These are phyloP conservation scores for Paramecium biaurelia DNA, from an alignment of 73 alveolate genomes.

Conservation along the genomic window DNA sequence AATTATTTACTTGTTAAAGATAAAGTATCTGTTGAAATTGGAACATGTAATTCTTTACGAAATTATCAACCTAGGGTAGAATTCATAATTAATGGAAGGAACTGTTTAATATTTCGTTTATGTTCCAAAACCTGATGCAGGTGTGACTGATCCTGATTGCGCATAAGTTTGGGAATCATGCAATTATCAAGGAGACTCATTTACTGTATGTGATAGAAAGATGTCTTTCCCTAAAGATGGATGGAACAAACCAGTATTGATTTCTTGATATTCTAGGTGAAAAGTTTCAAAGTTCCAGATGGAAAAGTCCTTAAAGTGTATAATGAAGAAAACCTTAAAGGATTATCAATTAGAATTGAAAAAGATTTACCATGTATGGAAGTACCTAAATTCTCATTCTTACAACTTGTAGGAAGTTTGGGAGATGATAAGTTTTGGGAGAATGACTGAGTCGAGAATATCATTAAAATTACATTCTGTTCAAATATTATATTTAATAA, in stretches of 20 bases:
- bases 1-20: not conserved
- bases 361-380: conserved; percentile 43
- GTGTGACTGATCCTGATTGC: not conserved
- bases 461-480: not conserved
- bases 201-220: conserved; percentile 31
- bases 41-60: not conserved
- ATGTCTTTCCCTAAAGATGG: conserved; percentile 51
- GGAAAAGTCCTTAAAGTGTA: conserved; percentile 25
- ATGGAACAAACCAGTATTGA: conserved; percentile 48
- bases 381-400: conserved; percentile 38
- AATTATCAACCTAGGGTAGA: not conserved
- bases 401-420: conserved; percentile 3
- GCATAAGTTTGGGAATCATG: conserved; percentile 31
- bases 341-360: conserved; percentile 46
- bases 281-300: conserved; percentile 46
- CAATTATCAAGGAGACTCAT: conserved; percentile 41
- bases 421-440: conserved; percentile 26
- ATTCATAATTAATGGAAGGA: not conserved
- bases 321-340: not conserved
- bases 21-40: not conserved
- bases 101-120: not conserved
- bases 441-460: not conserved
- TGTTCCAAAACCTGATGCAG: conserved; percentile 2
- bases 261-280: not conserved
- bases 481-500: not conserved